Percentiles rank a stretch among this genome's conserved stretches.
These are phyloP conservation scores for Myochromella boudieri DNA, from an alignment of 768 basidiomycete genomes.

Conservation along the genomic window DNA sequence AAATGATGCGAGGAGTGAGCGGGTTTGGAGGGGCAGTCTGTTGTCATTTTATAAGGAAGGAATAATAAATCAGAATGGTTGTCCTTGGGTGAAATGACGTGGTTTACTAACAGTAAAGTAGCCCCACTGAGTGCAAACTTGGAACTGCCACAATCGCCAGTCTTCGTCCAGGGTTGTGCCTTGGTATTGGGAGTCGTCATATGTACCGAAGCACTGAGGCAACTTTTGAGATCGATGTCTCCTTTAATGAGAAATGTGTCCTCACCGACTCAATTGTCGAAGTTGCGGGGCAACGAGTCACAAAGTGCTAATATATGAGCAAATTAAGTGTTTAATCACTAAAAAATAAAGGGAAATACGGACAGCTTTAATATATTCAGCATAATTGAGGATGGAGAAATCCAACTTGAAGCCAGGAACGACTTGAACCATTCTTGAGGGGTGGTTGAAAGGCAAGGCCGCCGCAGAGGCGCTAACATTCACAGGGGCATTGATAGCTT, in stretches of 20 bases:
- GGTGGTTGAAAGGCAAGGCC: constrained; percentile 46
- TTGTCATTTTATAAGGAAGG: no score
- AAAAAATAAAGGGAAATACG: constrained; percentile 9
- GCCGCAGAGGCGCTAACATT: constrained; percentile 29
- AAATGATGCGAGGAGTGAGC: constrained; percentile 73
- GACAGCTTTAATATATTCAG: constrained; percentile 72
- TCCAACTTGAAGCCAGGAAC: constrained; percentile 51
- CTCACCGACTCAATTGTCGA: constrained; percentile 33
- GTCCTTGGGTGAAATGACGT: no score
- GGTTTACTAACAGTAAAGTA: constrained; percentile 70
- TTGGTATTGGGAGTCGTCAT: constrained; percentile 64
- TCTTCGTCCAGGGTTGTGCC: constrained; percentile 61
- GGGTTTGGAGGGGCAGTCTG: constrained; percentile 78
- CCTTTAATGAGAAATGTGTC: neutral
- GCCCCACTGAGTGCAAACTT: constrained; percentile 95
- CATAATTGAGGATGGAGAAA: constrained; percentile 69
- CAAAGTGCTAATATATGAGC: constrained; percentile 40
- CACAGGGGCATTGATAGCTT: constrained; percentile 47
- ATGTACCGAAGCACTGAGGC: constrained; percentile 83
- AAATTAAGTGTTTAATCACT: neutral
- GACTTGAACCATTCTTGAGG: constrained; percentile 47
- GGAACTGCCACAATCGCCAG: constrained; percentile 90
- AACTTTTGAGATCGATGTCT: neutral
- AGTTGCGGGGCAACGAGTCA: constrained; percentile 55
- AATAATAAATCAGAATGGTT: neutral